Base-by-base conservation (phyloP, 2,329 filamentous ascomycete species). In the Fusarium sp. region DNA sequence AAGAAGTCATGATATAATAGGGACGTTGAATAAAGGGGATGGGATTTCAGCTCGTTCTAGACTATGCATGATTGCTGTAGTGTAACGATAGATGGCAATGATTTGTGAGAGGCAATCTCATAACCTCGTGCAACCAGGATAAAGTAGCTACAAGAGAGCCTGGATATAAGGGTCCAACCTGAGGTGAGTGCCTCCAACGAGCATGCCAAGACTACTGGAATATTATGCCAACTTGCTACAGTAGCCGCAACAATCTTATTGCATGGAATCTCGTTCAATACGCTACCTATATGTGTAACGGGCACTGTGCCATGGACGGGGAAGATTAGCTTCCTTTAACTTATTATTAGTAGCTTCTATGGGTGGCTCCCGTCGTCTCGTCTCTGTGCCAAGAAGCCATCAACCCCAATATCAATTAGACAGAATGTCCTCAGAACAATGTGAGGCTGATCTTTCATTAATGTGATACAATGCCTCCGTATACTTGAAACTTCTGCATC, bases 281-380 rank as follows among this genome's bases (percentile, higher is more conserved):
- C 42, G 40, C 36, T 54, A 45, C 43, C 20, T 64, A 48, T 58
- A 53, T 54, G 38, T 46, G 26, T 50, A 63, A 66, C 58, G 51
- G 58, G 56, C 63, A 73, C 64, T 74, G 69, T 72, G 55, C 59
- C 44, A 66, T 49, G 52, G 60, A 58, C 48, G 52, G 36, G 34
- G 55, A 67, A 57, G 53, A 63, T 70, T 68, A 67, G 71, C 63
- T 58, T 55, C 44, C 46, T 40, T 63, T 13, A 31, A 31, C 28
- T 31, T 43, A 26, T 43, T 31, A 38, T 53, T 59, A 43, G 39
- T 53, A 53, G 34, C 46, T 53, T 31, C 40, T 40, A 42, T 43
- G 52, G 31, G 36, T 56, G 60, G 60, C 50, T 63, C 58, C 50
- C 26, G 38, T 49, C 38, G 43, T 44, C 49, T 43, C 33, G 57